A percentile compares a stretch with the other conserved stretches of the same genome.
Evolutionary conservation across 305 asterid genomes (phyloP).

Genomic region (Rubia peregrina): DNA sequence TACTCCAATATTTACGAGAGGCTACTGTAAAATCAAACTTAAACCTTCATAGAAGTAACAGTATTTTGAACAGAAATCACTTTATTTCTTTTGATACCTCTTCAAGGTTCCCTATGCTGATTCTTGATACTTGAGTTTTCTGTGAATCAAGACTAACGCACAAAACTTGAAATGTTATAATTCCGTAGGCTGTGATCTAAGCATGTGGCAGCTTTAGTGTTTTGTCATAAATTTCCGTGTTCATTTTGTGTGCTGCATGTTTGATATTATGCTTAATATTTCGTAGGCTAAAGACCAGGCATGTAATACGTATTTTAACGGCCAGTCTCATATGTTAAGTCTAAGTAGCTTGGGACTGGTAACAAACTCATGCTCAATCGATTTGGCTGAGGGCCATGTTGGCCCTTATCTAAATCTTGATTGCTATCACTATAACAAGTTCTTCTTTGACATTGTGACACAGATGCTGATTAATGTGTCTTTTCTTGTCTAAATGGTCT

Average conservation of each 20-base stretch:
- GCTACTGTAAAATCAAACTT: not conserved
- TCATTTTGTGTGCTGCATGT: not conserved
- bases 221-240: not conserved
- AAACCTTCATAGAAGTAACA: not conserved
- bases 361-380: not conserved
- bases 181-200: not conserved
- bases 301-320: not conserved
- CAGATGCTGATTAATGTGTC: conserved; percentile 9
- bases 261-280: not conserved
- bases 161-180: not conserved
- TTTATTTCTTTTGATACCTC: not conserved
- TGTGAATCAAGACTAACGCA: not conserved
- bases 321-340: not conserved
- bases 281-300: not conserved
- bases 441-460: not conserved
- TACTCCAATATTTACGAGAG: not conserved
- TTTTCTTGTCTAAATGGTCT: conserved; percentile 12
- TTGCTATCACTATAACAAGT: not conserved
- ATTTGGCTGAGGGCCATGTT: not conserved
- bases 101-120: not conserved
- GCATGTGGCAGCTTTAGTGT: not conserved
- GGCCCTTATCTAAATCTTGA: not conserved
- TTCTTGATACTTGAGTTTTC: not conserved
- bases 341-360: not conserved
- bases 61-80: not conserved